These are phyloP conservation scores for Acanthamoeba healyi DNA, from an alignment of 208 protist genomes.

Conservation along the genomic window DNA sequence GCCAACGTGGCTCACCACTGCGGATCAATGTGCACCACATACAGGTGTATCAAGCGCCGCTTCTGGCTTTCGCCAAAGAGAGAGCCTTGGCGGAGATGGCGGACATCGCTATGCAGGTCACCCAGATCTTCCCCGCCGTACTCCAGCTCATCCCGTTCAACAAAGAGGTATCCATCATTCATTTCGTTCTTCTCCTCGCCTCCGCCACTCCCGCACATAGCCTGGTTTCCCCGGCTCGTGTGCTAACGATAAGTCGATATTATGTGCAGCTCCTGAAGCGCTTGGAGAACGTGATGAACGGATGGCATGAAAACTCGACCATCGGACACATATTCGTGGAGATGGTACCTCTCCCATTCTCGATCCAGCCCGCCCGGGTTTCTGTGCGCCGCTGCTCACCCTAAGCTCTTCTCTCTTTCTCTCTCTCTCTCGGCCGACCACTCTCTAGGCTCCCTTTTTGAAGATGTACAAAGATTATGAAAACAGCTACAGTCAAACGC, in stretches of 20 bases:
- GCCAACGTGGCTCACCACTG: too few species aligned
- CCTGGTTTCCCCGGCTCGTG: too few species aligned
- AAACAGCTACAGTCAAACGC: conserved; percentile 30
- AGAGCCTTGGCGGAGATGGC: background rate
- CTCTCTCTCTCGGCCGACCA: too few species aligned
- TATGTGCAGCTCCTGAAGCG: conserved; percentile 47
- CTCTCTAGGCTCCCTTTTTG: conserved; percentile 33
- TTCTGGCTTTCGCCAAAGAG: background rate
- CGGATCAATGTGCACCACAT: too few species aligned
- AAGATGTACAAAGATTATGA: conserved; percentile 61
- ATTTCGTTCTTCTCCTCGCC: too few species aligned
- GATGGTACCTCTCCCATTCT: background rate
- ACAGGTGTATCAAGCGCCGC: background rate
- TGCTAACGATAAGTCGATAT: too few species aligned
- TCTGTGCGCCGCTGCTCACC: too few species aligned
- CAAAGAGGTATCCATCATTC: too few species aligned
- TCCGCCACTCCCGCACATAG: too few species aligned
- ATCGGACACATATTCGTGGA: conserved; percentile 28
- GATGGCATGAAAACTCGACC: conserved; percentile 19
- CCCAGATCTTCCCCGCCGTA: conserved; percentile 12
- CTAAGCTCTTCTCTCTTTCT: too few species aligned
- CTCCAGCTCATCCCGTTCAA: conserved; percentile 36
- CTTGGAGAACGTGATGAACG: background rate
- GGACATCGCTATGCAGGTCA: background rate
- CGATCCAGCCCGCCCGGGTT: background rate